A percentile compares a stretch with the other conserved stretches of the same genome.
These are phyloP conservation scores for Dittrichia graveolens DNA, from an alignment of 129 eudicot species.

Conservation along the genomic window DNA sequence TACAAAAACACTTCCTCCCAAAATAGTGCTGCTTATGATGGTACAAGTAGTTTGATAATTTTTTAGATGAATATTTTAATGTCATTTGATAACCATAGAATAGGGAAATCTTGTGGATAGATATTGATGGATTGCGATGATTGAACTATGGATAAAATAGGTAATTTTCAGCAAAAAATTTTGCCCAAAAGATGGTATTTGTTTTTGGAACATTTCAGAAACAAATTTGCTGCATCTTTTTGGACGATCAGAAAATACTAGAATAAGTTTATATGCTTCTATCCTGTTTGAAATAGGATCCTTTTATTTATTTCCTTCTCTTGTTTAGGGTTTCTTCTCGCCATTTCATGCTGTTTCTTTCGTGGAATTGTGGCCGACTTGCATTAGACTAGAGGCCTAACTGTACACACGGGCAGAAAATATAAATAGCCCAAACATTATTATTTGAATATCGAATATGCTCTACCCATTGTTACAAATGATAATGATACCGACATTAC, in stretches of 20 bases:
- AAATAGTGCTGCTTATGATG: neutral
- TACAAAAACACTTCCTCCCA: neutral
- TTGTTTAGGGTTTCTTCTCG: too few species aligned
- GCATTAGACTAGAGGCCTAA: too few species aligned
- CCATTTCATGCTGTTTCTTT: too few species aligned
- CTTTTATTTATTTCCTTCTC: neutral
- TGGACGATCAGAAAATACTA: neutral
- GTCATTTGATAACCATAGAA: neutral
- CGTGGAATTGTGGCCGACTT: too few species aligned
- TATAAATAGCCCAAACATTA: too few species aligned
- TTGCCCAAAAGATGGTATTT: neutral
- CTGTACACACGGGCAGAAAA: too few species aligned
- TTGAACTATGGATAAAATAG: constrained; percentile 10
- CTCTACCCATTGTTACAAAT: too few species aligned
- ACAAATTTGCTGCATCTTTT: constrained; percentile 1
- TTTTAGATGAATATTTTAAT: neutral
- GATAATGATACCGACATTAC: too few species aligned
- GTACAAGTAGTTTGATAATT: neutral
- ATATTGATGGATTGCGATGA: neutral
- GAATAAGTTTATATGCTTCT: neutral
- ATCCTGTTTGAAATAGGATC: neutral
- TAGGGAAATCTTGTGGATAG: neutral
- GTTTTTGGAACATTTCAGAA: neutral
- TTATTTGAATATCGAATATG: too few species aligned
- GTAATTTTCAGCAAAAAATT: neutral